A percentile compares a stretch with the other conserved stretches of the same genome.
Evolutionary conservation across 495 filamentous ascomycete genomes (phyloP).

Genomic region (Podospora conica): DNA sequence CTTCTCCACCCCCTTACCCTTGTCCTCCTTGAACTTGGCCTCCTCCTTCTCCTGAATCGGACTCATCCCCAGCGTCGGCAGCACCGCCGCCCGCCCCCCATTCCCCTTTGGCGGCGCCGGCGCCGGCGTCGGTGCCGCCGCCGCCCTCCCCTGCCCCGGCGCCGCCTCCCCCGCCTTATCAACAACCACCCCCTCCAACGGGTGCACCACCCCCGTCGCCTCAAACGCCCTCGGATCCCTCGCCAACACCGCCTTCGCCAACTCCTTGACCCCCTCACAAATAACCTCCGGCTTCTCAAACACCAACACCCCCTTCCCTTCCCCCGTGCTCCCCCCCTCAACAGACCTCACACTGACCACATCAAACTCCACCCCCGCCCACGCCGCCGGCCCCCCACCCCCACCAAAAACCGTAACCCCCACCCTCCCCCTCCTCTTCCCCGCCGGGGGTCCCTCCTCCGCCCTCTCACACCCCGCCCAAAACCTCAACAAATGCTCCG

Average conservation of each 20-base stretch:
- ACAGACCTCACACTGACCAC: slow-evolving; percentile 33
- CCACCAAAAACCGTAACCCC: slow-evolving; percentile 43
- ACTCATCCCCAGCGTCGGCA: neutral
- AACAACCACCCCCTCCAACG: slow-evolving; percentile 30
- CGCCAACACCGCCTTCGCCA: slow-evolving; percentile 32
- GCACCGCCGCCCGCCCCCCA: neutral
- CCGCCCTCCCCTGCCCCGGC: neutral
- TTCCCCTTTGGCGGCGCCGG: neutral
- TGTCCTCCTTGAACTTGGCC: neutral
- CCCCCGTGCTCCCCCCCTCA: slow-evolving; percentile 21
- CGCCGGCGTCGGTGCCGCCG: neutral
- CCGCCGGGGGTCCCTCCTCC: slow-evolving; percentile 8
- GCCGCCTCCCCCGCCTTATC: neutral
- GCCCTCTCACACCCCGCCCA: slow-evolving; percentile 36
- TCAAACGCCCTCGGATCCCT: slow-evolving; percentile 21
- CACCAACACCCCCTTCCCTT: slow-evolving; percentile 29
- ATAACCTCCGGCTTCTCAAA: slow-evolving; percentile 41
- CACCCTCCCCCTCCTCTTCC: slow-evolving; percentile 20
- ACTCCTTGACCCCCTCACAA: slow-evolving; percentile 29
- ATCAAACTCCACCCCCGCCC: slow-evolving; percentile 37
- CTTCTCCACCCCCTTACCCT: slow-evolving; percentile 15
- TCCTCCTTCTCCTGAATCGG: neutral
- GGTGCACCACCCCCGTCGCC: slow-evolving; percentile 9
- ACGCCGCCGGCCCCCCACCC: slow-evolving; percentile 24
- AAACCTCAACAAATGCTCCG: slow-evolving; percentile 41